These are phyloP conservation scores for Neofusicoccum kwambonambiense DNA, from an alignment of 2,329 filamentous ascomycete genomes.

Conservation along the genomic window DNA sequence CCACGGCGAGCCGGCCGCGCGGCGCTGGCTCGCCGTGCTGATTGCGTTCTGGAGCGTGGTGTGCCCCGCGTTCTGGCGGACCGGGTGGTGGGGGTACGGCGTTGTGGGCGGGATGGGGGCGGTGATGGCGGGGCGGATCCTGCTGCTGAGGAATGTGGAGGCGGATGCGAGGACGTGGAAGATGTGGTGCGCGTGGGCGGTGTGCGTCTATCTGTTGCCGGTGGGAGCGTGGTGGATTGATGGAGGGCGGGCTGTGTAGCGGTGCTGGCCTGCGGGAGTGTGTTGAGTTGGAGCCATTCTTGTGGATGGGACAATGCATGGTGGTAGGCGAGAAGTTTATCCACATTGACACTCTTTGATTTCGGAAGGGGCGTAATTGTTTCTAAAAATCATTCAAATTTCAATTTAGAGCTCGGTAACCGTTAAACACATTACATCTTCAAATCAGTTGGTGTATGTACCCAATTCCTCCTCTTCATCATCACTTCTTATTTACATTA, in stretches of 20 bases:
- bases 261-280: no score
- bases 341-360: no score
- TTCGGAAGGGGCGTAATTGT: no score
- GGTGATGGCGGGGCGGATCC: background rate
- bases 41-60: background rate
- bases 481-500: background rate
- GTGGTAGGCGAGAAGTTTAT: no score
- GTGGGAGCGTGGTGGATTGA: background rate
- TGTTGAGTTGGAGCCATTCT: no score
- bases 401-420: no score
- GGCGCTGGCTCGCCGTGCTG: conserved; percentile 14
- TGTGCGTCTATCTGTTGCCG: background rate
- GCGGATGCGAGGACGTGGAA: background rate
- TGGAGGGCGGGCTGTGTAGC: no score
- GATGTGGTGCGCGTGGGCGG: background rate
- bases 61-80: background rate
- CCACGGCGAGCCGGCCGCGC: no score
- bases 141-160: background rate
- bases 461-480: background rate
- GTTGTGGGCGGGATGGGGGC: background rate
- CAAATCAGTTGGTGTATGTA: no score
- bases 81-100: background rate
- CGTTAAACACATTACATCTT: no score
- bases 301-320: no score
- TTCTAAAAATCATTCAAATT: no score